Conservation (phyloP, 345 rosid genomes). For the Zanthoxylum bungeanum region DNA sequence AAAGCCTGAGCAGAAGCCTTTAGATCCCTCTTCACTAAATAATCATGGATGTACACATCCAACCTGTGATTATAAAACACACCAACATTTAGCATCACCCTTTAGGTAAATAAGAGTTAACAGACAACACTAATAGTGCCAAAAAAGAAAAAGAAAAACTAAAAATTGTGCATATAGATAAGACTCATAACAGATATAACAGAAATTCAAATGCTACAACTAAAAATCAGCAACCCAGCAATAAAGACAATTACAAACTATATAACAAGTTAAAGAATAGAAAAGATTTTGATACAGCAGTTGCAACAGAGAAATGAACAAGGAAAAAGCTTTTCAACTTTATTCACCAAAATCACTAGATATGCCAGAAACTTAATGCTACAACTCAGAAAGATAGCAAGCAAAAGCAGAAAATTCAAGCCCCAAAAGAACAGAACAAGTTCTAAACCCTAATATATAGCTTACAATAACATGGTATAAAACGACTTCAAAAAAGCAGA, state of each 20-base stretch:
- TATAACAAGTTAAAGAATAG: background rate
- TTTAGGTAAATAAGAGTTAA: background rate
- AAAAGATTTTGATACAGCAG: background rate
- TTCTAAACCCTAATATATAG: slow-evolving; percentile 41
- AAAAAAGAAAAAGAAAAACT: background rate
- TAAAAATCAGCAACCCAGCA: background rate
- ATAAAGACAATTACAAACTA: background rate
- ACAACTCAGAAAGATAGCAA: background rate
- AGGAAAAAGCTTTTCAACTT: background rate
- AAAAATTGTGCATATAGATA: slow-evolving; percentile 10
- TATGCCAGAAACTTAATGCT: background rate
- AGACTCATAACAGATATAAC: slow-evolving; percentile 19
- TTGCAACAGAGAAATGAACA: background rate
- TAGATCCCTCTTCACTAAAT: slow-evolving; percentile 87
- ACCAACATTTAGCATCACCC: slow-evolving; percentile 6
- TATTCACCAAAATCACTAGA: background rate
- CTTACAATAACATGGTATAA: slow-evolving; percentile 9
- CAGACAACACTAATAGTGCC: background rate
- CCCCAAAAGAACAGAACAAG: slow-evolving; percentile 9
- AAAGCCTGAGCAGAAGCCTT: slow-evolving; percentile 98
- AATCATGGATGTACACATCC: slow-evolving; percentile 97
- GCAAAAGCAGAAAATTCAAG: background rate
- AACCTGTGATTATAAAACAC: slow-evolving; percentile 48
- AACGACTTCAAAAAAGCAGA: slow-evolving; percentile 20
- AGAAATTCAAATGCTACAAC: background rate